Base-by-base conservation (phyloP, 1,284 basidiomycete species). In the Polyporus tsugae region DNA sequence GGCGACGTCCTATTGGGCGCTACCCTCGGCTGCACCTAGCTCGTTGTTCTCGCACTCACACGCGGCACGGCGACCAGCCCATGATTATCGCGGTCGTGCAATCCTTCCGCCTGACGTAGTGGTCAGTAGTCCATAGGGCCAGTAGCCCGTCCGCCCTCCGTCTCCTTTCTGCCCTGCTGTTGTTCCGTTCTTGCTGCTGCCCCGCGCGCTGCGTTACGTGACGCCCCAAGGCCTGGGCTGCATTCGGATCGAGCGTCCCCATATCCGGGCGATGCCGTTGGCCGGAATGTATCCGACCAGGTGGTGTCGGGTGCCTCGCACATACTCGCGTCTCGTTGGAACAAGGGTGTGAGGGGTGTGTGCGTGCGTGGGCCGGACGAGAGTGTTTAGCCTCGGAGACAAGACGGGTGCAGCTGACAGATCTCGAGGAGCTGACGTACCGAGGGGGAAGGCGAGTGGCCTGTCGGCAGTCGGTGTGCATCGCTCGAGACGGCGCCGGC, bases 31-130 rank as follows among this genome's bases (percentile, higher is more conserved):
- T 58, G 35, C 35, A 58, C 33, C 55, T 13, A 19, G 13, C 35
- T 57, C 55, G 55, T 60, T 65, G 64, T 55, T 60, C 64, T 65
- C 41, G 46, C 25, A 60, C 64, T 44, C 59, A 61, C 64, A 65
- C 49, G 64, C 59, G 57, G 57, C 35, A 22, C 55, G 55, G 55
- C 35, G 55, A 58, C 29, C 35, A 44, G 46, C 22, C 29, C 53
- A 58, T 25, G 53, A 36, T 58, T 44, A 58, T 44, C 53, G 33
- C 63, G 33, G 52, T 58, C 55, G 52, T 59, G 63, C 42, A 42
- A 60, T 60, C 44, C 53, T 49, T 49, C 46, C 35, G 39, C 39
- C 38, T 64, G 63, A 11, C 44, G 57, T 64, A 46, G 55, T 38
- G 33, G 55, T 38, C 55, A n/a, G 35, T 58, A 19, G 35, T 2